Percentiles rank a stretch among this genome's conserved stretches.
Conservation (phyloP, 177 flowering plant genomes). For the Tripterygium wilfordii region DNA sequence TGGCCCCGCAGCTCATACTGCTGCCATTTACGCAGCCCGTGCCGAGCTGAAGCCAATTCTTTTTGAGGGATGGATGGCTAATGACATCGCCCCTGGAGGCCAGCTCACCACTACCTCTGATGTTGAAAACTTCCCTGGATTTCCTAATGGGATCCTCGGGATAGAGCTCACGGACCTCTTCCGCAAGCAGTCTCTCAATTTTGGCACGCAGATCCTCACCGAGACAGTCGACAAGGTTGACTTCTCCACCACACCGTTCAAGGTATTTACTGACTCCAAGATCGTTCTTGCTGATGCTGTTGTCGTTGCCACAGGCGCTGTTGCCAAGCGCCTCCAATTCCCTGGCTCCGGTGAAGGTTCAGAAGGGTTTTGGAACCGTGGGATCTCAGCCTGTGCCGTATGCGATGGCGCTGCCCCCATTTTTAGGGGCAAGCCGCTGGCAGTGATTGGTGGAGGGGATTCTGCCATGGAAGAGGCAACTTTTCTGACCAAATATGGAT, state of each 20-base stretch:
- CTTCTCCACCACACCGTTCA: slow-evolving; percentile 55
- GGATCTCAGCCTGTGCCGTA: slow-evolving; percentile 97
- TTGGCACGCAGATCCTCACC: slow-evolving; percentile 67
- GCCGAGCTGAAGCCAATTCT: slow-evolving; percentile 90
- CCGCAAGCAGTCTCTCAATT: slow-evolving; percentile 59
- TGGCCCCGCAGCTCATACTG: slow-evolving; percentile 98
- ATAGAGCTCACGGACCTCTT: slow-evolving; percentile 66
- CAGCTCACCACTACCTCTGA: slow-evolving; percentile 97
- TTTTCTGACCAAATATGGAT: slow-evolving; percentile 83
- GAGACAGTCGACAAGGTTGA: slow-evolving; percentile 76
- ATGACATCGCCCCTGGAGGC: slow-evolving; percentile 94
- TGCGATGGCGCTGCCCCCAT: slow-evolving; percentile 96
- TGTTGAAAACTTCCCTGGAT: slow-evolving; percentile 97
- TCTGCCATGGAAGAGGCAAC: slow-evolving; percentile 98
- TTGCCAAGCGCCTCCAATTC: slow-evolving; percentile 63
- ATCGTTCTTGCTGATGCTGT: slow-evolving; percentile 74
- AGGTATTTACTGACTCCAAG: slow-evolving; percentile 41
- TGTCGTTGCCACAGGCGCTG: slow-evolving; percentile 86
- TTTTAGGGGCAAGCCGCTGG: slow-evolving; percentile 74
- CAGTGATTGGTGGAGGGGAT: slow-evolving; percentile 95
- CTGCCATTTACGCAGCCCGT: slow-evolving; percentile 91
- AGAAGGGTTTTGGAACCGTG: slow-evolving; percentile 77
- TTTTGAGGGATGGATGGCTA: slow-evolving; percentile 98
- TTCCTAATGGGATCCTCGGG: slow-evolving; percentile 78
- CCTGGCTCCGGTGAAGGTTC: slow-evolving; percentile 51